Base-by-base conservation (phyloP, 78 protist species). In the Mantamonas sphyraenae region DNA sequence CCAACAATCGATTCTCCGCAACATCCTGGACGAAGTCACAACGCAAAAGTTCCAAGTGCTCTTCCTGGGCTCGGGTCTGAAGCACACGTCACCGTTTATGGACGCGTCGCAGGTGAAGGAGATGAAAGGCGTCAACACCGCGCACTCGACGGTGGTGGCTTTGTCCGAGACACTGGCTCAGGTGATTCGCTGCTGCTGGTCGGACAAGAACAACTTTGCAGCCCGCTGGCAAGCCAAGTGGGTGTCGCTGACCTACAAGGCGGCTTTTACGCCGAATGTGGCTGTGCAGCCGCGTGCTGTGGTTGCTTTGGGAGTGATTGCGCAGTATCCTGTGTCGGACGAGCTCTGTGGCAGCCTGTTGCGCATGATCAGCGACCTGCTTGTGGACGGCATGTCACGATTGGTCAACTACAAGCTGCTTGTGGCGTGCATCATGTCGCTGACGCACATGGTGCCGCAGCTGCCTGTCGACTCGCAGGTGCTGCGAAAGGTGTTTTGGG, bases 211-310 rank as follows among this genome's bases (percentile, higher is more conserved):
- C n/a, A n/a, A n/a, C n/a, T n/a, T n/a, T n/a, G n/a, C n/a, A n/a
- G n/a, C n/a, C n/a, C n/a, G n/a, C 10, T 79, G 88, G 83, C 73
- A 55, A 20, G 17, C 65, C 1, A 42, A 71, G 38, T 78, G 83
- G 83, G 34, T 70, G 20, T 31, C 64, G 7, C 60, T 79, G 12
- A 58, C 79, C 1, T 50, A 59, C 0, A 37, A 53, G 34, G 26
- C 73, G 7, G 82, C 87, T 35, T 28, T 72, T 17, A 26, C 22
- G 28, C 73, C 70, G 20, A 77, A 82, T 34, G 75, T 83, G 38
- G 75, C 79, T 30, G 55, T 82, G 24, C 88, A 78, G 65, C 74
- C 79, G 16, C 83, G 82, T 35, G 60, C 88, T 0, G 55, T 77
- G 14, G 80, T 82, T 7, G 65, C 76, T 8, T 30, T 82, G 0